A percentile compares a stretch with the other conserved stretches of the same genome.
phyloP scores from a whole-genome alignment of 2,329 filamentous ascomycete species.

The Myriangium duriaei region DNA sequence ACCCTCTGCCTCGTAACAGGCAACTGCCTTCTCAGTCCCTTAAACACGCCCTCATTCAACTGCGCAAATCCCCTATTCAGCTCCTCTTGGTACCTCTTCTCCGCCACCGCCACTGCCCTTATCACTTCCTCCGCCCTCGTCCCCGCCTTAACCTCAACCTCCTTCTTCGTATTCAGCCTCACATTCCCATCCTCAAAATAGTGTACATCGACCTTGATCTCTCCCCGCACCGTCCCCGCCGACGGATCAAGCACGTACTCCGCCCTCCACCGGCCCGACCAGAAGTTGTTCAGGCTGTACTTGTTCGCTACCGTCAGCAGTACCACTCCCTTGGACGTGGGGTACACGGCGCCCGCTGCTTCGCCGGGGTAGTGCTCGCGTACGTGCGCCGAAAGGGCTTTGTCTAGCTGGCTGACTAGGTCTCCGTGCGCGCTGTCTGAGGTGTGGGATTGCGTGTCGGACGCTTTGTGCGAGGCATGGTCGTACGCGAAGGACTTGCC shows the following conservation, averaged over 20 bases:
- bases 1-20: slow-evolving; percentile 97
- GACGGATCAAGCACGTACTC: slow-evolving; percentile 67
- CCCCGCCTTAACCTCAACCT: slow-evolving; percentile 44
- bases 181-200: slow-evolving; percentile 99
- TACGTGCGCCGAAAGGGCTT: slow-evolving; percentile 62
- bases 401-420: slow-evolving; percentile 72
- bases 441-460: slow-evolving; percentile 63
- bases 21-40: slow-evolving; percentile 79
- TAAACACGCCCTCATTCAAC: slow-evolving; percentile 90
- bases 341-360: slow-evolving; percentile 63
- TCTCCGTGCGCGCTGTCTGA: slow-evolving; percentile 66
- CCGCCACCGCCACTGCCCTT: slow-evolving; percentile 62
- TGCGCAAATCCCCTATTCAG: slow-evolving; percentile 80
- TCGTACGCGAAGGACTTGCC: slow-evolving; percentile 83
- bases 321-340: slow-evolving; percentile 65
- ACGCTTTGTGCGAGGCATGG: slow-evolving; percentile 76
- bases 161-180: slow-evolving; percentile 77
- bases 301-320: slow-evolving; percentile 86
- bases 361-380: slow-evolving; percentile 80
- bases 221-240: slow-evolving; percentile 58
- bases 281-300: slow-evolving; percentile 97
- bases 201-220: slow-evolving; percentile 88
- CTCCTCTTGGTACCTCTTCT: slow-evolving; percentile 94
- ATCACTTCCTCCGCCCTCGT: slow-evolving; percentile 57
- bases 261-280: slow-evolving; percentile 90